Conservation (phyloP, 2,329 filamentous ascomycete genomes). For the Sclerotinia spermophila region DNA sequence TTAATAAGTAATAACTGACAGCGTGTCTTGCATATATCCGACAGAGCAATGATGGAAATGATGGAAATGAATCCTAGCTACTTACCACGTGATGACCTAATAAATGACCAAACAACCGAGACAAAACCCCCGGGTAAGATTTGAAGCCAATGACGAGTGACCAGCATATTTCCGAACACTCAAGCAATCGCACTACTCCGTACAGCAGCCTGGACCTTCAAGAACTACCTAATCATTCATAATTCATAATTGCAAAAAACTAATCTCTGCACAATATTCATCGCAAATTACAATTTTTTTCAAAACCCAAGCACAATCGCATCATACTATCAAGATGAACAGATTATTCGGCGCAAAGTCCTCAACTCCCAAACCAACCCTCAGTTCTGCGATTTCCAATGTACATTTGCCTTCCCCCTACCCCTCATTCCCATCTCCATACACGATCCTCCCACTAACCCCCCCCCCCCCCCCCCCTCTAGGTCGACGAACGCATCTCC, state of each 20-base stretch:
- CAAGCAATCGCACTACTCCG: neutral
- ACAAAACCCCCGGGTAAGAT: neutral
- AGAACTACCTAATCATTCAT: neutral
- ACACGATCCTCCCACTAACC: constrained; percentile 4
- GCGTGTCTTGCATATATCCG: neutral
- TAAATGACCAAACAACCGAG: neutral
- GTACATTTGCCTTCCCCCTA: constrained; percentile 43
- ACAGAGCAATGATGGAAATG: neutral
- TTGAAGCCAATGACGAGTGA: neutral
- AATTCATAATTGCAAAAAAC: neutral
- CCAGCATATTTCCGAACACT: neutral
- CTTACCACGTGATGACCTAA: neutral
- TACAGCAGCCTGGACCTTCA: neutral
- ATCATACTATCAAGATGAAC: constrained; percentile 62
- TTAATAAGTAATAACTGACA: neutral
- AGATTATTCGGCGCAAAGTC: constrained; percentile 89
- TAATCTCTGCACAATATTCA: neutral
- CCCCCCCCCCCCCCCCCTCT: constrained; percentile 29
- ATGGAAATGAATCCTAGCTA: neutral
- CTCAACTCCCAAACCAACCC: constrained; percentile 83
- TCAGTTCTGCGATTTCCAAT: constrained; percentile 77
- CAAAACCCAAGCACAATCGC: neutral
- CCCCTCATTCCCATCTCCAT: neutral
- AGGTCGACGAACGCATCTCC: constrained; percentile 78
- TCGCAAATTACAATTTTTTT: neutral